A percentile compares a stretch with the other conserved stretches of the same genome.
These are phyloP conservation scores for Bonia amplexicaulis DNA, from an alignment of 176 grass and related monocot genomes.

Conservation along the genomic window DNA sequence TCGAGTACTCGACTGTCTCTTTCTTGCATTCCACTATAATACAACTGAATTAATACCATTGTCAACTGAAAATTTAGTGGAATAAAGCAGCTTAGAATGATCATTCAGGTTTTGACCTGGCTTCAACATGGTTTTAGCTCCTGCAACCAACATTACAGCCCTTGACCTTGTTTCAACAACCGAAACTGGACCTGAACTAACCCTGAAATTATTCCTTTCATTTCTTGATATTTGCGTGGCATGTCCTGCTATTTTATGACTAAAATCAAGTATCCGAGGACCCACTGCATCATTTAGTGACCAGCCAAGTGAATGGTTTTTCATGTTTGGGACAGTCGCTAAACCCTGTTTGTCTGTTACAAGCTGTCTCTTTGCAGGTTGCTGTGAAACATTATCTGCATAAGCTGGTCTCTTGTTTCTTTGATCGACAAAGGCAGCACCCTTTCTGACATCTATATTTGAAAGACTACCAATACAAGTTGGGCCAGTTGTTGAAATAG, in stretches of 20 bases:
- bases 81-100: constrained; percentile 40
- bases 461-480: constrained; percentile 18
- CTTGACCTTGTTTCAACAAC: constrained; percentile 24
- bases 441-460: constrained; percentile 33
- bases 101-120: constrained; percentile 42
- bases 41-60: constrained; percentile 29
- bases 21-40: constrained; percentile 46
- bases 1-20: constrained; percentile 33
- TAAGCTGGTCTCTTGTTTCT: constrained; percentile 38
- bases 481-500: constrained; percentile 9
- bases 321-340: constrained; percentile 4
- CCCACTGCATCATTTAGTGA: constrained; percentile 42
- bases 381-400: constrained; percentile 34
- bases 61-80: constrained; percentile 32
- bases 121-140: constrained; percentile 46
- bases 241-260: constrained; percentile 30
- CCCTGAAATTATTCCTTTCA: constrained; percentile 17
- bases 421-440: constrained; percentile 13
- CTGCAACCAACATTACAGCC: constrained; percentile 38
- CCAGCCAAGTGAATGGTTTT: constrained; percentile 40
- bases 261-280: constrained; percentile 46
- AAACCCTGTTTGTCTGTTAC: constrained; percentile 31
- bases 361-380: constrained; percentile 49
- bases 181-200: background rate
- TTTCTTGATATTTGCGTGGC: constrained; percentile 3